These are phyloP conservation scores for Chondrus crispus DNA, from an alignment of 23 red algal genomes.

Conservation along the genomic window DNA sequence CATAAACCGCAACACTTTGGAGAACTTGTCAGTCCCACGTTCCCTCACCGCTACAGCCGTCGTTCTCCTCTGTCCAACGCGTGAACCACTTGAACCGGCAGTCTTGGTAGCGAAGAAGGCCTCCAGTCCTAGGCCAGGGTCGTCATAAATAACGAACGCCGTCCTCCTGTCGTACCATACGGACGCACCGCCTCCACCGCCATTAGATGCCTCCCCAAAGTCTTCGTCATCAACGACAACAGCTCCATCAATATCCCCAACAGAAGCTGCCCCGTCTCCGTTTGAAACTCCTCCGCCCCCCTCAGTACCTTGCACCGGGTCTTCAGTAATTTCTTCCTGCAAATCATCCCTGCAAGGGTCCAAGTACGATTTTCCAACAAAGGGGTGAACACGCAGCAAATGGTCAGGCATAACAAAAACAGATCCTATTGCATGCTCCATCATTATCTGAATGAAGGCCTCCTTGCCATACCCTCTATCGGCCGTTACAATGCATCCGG, in stretches of 20 bases:
- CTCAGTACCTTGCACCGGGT: no score
- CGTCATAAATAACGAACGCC: slow-evolving; percentile 27
- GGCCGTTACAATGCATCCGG: no score
- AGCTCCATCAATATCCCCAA: no score
- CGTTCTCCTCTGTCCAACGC: neutral
- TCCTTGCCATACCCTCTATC: neutral
- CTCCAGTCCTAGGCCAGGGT: neutral
- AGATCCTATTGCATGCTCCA: neutral
- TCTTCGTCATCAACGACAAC: no score
- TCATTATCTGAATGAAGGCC: neutral
- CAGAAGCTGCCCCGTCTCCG: no score
- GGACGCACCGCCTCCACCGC: no score
- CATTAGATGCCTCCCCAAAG: no score
- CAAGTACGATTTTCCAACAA: neutral
- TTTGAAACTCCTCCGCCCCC: no score
- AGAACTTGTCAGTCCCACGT: slow-evolving; percentile 29
- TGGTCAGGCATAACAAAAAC: slow-evolving; percentile 25
- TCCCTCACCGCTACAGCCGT: slow-evolving; percentile 15
- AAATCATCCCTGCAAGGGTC: slow-evolving; percentile 3
- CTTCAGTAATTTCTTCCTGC: neutral
- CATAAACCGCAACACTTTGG: slow-evolving; percentile 37
- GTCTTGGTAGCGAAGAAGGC: slow-evolving; percentile 18
- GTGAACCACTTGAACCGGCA: neutral
- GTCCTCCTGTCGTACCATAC: neutral
- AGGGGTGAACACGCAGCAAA: slow-evolving; percentile 7